A percentile compares a stretch with the other conserved stretches of the same genome.
phyloP scores from a whole-genome alignment of 495 filamentous ascomycete species.

The Astrothelium macrocarpum region DNA sequence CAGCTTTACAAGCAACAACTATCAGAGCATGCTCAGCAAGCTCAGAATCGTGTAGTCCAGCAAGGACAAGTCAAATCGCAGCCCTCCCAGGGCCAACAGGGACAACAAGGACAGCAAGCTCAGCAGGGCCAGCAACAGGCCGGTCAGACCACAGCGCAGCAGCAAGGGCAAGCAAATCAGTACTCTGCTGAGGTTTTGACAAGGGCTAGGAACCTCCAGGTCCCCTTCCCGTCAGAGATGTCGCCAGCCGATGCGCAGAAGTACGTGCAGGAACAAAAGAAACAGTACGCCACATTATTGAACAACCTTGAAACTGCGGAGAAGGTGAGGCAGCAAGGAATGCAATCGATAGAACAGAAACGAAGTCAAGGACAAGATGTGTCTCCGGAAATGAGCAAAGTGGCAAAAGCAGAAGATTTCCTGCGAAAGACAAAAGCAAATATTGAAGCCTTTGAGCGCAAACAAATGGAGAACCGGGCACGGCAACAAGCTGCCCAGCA shows the following conservation, averaged over 20 bases:
- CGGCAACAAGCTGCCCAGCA: not conserved
- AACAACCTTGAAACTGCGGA: not conserved
- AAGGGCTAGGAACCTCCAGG: not conserved
- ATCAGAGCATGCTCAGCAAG: constrained; percentile 9
- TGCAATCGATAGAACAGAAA: not conserved
- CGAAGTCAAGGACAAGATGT: not conserved
- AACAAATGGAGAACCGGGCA: not conserved
- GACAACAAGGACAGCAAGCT: not conserved
- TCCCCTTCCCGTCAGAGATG: not conserved
- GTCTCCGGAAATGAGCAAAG: not conserved
- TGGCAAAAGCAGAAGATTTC: not conserved
- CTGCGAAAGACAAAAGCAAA: not conserved
- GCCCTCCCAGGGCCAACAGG: not conserved
- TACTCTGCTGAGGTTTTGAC: not conserved
- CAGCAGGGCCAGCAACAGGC: not conserved
- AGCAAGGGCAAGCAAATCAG: not conserved
- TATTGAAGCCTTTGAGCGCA: not conserved
- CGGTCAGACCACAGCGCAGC: not conserved
- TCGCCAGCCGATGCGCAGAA: not conserved
- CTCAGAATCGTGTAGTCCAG: constrained; percentile 7
- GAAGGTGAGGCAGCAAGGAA: not conserved
- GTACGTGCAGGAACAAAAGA: not conserved
- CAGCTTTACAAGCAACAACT: constrained; percentile 12
- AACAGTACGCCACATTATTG: not conserved
- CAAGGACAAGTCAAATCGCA: not conserved